phyloP scores from a whole-genome alignment of 2,329 filamentous ascomycete species.

The Sordariomycetes sp. region DNA sequence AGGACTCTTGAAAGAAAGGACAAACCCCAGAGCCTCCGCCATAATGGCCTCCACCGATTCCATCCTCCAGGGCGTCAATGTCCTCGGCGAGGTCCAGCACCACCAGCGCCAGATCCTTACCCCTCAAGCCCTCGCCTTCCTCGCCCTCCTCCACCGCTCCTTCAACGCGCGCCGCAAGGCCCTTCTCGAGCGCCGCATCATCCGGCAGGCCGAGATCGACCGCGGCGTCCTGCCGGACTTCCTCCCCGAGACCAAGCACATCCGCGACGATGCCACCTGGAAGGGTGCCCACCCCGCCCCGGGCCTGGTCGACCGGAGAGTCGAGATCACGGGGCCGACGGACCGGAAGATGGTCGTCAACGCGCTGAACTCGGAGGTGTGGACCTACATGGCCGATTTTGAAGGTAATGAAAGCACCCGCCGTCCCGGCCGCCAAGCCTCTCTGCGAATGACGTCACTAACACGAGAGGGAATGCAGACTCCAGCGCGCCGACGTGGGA shows the following conservation, averaged over 20 bases:
- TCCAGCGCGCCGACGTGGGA: conserved; percentile 96
- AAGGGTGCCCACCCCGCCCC: conserved; percentile 85
- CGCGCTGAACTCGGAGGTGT: conserved; percentile 88
- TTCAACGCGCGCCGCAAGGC: conserved; percentile 86
- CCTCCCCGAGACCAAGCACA: conserved; percentile 87
- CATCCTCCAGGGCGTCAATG: conserved; percentile 78
- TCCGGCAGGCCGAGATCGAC: conserved; percentile 88
- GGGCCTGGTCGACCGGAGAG: conserved; percentile 82
- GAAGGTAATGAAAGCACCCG: conserved; percentile 54
- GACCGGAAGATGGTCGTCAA: conserved; percentile 99
- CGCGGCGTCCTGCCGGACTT: conserved; percentile 84
- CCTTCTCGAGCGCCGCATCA: conserved; percentile 74
- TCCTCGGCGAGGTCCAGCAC: conserved; percentile 70
- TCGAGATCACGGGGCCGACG: conserved; percentile 95
- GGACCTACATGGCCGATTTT: conserved; percentile 99
- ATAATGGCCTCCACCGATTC: conserved; percentile 61
- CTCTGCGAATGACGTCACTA: background rate
- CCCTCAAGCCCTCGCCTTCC: conserved; percentile 81
- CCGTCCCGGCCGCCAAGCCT: background rate
- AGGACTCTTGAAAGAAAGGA: background rate
- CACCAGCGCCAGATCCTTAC: conserved; percentile 84
- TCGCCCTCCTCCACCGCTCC: conserved; percentile 86
- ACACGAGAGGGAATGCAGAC: conserved; percentile 40
- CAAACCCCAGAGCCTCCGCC: conserved; percentile 3
- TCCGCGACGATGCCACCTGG: conserved; percentile 91